Conservation (phyloP, 345 rosid genomes). For the Citrus mangshanensis region DNA sequence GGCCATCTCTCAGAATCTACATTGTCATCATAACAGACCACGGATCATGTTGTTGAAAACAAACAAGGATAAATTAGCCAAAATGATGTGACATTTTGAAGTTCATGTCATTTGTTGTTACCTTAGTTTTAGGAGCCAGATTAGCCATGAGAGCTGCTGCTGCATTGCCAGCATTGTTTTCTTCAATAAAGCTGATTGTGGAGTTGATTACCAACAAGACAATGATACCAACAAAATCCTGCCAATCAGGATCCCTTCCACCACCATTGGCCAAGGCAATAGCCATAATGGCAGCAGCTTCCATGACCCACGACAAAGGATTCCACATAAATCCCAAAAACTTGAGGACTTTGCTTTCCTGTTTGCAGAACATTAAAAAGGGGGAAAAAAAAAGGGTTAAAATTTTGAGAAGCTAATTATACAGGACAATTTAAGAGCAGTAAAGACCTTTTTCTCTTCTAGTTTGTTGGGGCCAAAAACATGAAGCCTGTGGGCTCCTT, state of each 20-base stretch:
- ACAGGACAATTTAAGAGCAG: not conserved
- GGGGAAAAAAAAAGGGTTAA: not conserved
- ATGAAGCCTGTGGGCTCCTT: conserved; percentile 67
- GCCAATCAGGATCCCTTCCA: conserved; percentile 91
- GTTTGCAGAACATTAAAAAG: conserved; percentile 14
- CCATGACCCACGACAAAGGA: conserved; percentile 99
- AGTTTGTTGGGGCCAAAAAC: conserved; percentile 92
- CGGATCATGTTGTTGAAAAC: not conserved
- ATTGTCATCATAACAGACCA: not conserved
- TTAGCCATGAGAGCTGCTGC: conserved; percentile 98
- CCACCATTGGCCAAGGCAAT: conserved; percentile 74
- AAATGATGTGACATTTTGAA: not conserved
- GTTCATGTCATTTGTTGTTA: conserved; percentile 3
- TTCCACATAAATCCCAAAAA: conserved; percentile 98
- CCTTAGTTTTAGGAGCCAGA: conserved; percentile 93
- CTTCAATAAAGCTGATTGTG: conserved; percentile 89
- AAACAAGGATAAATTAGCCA: not conserved
- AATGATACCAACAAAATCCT: conserved; percentile 82
- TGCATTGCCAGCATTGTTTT: conserved; percentile 90
- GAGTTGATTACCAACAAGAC: conserved; percentile 77
- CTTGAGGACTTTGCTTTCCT: conserved; percentile 83
- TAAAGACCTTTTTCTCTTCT: conserved; percentile 76
- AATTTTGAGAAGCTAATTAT: not conserved
- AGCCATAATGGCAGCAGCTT: conserved; percentile 88
- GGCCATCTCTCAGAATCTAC: conserved; percentile 80